phyloP scores from a whole-genome alignment of 176 grass and related monocot genomes.

The Ensete ventricosum region DNA sequence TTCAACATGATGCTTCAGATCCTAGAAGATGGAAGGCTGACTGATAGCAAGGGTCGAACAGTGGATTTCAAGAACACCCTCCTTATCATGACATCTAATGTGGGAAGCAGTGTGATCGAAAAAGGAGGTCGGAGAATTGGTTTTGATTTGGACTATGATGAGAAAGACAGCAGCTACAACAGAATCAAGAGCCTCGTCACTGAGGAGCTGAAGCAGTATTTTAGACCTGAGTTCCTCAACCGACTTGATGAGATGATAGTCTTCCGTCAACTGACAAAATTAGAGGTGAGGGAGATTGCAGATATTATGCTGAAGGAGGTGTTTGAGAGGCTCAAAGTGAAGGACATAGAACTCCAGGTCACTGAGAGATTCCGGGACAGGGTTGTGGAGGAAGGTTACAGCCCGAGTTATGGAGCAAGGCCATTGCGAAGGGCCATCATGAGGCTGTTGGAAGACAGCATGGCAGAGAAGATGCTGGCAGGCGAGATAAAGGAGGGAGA shows the following conservation, averaged over 20 bases:
- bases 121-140: slow-evolving; percentile 3
- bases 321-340: not conserved
- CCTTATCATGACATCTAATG: slow-evolving; percentile 14
- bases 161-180: not conserved
- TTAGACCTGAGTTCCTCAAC: not conserved
- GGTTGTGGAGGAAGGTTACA: slow-evolving; percentile 3
- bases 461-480: slow-evolving; percentile 5
- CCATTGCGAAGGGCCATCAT: slow-evolving; percentile 1
- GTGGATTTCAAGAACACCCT: slow-evolving; percentile 16
- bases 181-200: not conserved
- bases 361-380: not conserved
- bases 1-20: slow-evolving; percentile 16
- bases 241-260: not conserved
- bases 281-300: not conserved
- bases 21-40: slow-evolving; percentile 7
- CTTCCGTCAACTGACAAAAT: not conserved
- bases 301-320: slow-evolving; percentile 3
- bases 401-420: slow-evolving; percentile 9
- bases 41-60: slow-evolving; percentile 3
- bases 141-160: not conserved
- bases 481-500: slow-evolving; percentile 3
- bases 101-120: slow-evolving; percentile 15
- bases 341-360: not conserved
- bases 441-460: slow-evolving; percentile 7
- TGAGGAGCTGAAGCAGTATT: not conserved